phyloP scores from a whole-genome alignment of 2,329 filamentous ascomycete genomes.

The Aspergillus flavus region DNA sequence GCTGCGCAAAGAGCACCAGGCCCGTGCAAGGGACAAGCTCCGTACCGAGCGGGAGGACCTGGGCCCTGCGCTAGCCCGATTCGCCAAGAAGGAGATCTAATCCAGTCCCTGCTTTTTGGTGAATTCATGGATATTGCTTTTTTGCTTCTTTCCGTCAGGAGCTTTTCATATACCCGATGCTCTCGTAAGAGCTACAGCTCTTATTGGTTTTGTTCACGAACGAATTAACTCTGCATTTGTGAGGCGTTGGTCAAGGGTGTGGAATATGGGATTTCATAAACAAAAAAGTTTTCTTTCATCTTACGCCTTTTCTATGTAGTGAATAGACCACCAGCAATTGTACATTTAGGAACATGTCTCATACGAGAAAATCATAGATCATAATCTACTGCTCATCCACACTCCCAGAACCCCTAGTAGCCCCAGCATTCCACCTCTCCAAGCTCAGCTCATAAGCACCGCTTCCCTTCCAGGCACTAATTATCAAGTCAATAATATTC shows the following conservation, averaged over 20 bases:
- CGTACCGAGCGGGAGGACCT: conserved; percentile 72
- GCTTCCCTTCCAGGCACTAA: conserved; percentile 90
- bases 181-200: neutral
- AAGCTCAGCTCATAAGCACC: conserved; percentile 63
- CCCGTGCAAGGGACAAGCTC: conserved; percentile 68
- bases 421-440: conserved; percentile 49
- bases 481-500: conserved; percentile 82
- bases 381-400: conserved; percentile 14
- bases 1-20: conserved; percentile 69
- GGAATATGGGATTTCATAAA: neutral
- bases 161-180: conserved; percentile 21
- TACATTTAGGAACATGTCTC: conserved; percentile 2
- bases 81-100: conserved; percentile 66
- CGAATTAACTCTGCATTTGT: conserved; percentile 7
- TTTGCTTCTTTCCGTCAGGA: conserved; percentile 9
- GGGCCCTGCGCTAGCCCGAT: conserved; percentile 83
- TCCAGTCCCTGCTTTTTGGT: conserved; percentile 8
- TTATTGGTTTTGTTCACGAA: conserved; percentile 2
- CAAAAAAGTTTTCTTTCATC: neutral
- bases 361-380: neutral
- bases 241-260: conserved; percentile 7
- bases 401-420: conserved; percentile 37
- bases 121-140: conserved; percentile 11
- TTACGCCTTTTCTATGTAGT: neutral
- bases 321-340: neutral